phyloP scores from a whole-genome alignment of 306 rosid species.

The Prunus fruticosa region DNA sequence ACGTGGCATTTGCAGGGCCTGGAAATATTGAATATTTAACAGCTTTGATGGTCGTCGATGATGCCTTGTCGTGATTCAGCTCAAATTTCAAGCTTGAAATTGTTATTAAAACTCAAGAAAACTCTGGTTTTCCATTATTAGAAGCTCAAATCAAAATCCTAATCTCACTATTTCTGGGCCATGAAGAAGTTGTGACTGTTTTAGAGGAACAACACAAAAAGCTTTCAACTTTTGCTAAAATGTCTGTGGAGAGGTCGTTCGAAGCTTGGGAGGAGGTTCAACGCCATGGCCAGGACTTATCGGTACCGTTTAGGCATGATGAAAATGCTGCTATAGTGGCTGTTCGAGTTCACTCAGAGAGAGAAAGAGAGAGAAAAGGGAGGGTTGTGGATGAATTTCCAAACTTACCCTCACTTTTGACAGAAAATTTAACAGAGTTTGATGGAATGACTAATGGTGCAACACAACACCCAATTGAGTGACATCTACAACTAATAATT shows the following conservation, averaged over 20 bases:
- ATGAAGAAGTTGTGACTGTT: constrained; percentile 31
- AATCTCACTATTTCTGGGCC: not conserved
- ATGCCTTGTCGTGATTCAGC: too few species aligned
- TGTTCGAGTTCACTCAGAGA: not conserved
- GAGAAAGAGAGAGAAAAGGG: too few species aligned
- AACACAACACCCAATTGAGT: too few species aligned
- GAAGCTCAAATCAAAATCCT: constrained; percentile 1
- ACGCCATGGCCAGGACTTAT: constrained; percentile 90
- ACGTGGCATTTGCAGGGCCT: too few species aligned
- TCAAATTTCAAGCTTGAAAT: not conserved
- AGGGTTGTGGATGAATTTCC: too few species aligned
- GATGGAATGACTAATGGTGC: too few species aligned
- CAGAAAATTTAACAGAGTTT: too few species aligned
- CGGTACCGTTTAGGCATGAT: constrained; percentile 68
- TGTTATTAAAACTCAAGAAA: not conserved
- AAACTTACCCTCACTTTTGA: too few species aligned
- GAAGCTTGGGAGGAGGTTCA: constrained; percentile 99
- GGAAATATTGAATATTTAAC: too few species aligned
- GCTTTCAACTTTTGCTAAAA: constrained; percentile 12
- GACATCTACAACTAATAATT: too few species aligned
- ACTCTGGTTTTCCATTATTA: not conserved
- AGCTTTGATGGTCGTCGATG: too few species aligned
- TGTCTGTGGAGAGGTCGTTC: constrained; percentile 89
- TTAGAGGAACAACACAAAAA: constrained; percentile 1
- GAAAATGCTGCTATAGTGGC: constrained; percentile 31